A percentile compares a stretch with the other conserved stretches of the same genome.
phyloP scores from a whole-genome alignment of 768 basidiomycete genomes.

The Hydnomerulius pinastri region DNA sequence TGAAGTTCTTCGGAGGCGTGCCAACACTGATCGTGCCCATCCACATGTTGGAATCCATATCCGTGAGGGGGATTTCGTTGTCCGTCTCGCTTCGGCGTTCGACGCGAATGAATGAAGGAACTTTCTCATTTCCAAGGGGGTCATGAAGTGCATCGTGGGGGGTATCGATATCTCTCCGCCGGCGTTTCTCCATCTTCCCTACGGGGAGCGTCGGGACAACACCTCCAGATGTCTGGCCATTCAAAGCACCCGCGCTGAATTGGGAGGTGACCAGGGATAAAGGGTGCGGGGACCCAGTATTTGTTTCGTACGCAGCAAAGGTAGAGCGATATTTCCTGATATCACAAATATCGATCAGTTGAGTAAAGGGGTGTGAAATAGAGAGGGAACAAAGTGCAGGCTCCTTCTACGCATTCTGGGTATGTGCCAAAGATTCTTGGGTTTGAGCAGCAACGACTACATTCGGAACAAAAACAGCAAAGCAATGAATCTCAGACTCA shows the following conservation, averaged over 20 bases:
- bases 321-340: constrained; percentile 46
- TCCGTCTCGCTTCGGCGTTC: constrained; percentile 26
- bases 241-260: not conserved
- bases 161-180: constrained; percentile 1
- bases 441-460: too few relatives aligned
- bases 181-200: constrained; percentile 9
- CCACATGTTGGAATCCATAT: constrained; percentile 45
- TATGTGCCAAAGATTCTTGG: not conserved
- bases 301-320: constrained; percentile 44
- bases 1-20: constrained; percentile 44
- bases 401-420: not conserved
- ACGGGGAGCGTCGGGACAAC: not conserved
- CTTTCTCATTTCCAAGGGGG: not conserved
- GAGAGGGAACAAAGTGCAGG: not conserved
- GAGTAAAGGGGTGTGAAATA: not conserved
- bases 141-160: not conserved
- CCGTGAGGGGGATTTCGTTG: constrained; percentile 34
- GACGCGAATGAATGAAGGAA: not conserved
- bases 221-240: not conserved
- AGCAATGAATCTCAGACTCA: constrained; percentile 12
- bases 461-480: not conserved
- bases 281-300: constrained; percentile 45
- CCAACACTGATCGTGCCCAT: constrained; percentile 48
- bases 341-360: not conserved
- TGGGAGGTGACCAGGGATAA: constrained; percentile 15